Conservation (phyloP, 2,329 filamentous ascomycete species). For the Myriosclerotinia curreyana region DNA sequence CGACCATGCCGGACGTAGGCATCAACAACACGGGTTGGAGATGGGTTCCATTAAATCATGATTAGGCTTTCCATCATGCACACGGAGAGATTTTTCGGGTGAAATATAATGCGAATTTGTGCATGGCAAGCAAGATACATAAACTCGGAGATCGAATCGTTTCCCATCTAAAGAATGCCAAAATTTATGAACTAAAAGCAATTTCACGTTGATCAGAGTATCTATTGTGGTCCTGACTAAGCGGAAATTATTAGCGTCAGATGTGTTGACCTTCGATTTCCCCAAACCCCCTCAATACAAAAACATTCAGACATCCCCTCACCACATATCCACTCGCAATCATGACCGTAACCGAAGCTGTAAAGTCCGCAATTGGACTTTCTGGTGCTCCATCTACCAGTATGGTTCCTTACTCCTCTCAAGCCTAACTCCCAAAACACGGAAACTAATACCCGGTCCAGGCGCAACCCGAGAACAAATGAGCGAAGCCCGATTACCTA, state of each 20-base stretch:
- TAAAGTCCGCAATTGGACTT: slow-evolving; percentile 49
- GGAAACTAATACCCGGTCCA: slow-evolving; percentile 44
- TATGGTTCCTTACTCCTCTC: slow-evolving; percentile 26
- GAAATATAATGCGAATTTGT: no score
- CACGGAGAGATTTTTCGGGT: no score
- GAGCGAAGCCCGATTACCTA: slow-evolving; percentile 82
- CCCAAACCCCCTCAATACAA: slow-evolving; percentile 14
- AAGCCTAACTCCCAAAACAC: neutral
- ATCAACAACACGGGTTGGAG: no score
- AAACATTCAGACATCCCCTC: neutral
- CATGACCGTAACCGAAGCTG: slow-evolving; percentile 48
- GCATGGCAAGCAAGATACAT: no score
- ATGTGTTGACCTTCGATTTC: slow-evolving; percentile 1
- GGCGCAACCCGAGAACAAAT: slow-evolving; percentile 85
- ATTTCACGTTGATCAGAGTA: no score
- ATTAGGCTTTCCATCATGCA: no score
- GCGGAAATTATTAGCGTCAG: slow-evolving; percentile 5
- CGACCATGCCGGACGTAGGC: no score
- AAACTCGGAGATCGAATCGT: no score
- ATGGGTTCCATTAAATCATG: no score
- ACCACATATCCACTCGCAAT: slow-evolving; percentile 23
- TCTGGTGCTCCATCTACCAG: slow-evolving; percentile 36
- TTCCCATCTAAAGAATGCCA: no score
- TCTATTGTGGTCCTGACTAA: no score
- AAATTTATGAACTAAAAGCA: no score